Base-by-base conservation (phyloP, 1,284 basidiomycete genomes). In the Lignosus rhinocerotis region DNA sequence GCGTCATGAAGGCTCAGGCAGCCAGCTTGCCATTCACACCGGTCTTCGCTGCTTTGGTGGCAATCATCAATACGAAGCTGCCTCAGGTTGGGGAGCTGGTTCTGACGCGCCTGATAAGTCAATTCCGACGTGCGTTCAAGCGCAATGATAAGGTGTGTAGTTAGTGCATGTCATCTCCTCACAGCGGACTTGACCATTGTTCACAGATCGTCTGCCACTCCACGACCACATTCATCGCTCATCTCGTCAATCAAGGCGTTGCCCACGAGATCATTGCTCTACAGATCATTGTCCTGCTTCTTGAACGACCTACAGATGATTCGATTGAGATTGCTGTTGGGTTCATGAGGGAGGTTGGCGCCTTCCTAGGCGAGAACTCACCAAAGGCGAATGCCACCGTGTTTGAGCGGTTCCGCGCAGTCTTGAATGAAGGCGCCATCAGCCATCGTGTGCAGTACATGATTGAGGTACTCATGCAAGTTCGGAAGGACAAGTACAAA, bases 381-480 rank as follows among this genome's bases (percentile, higher is more conserved):
- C 94, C 96, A 19, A 95, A 96, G 73, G 95, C 94, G 60, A 98
- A 94, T 70, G 91, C 93, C 41, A 90, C 88, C 51, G 90, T 98
- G 43, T 98, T 89, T 71, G 97, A 98, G 73, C 90, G 95, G 39
- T 98, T 99, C 84, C 88, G 96, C 49, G 93, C 94, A 0, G 94
- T 98, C 6, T 79, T 99, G 44, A 97, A 99, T 75, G 97, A 99
- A 73, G 95, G 94, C 46, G 78, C 84, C 42, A 96, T 99, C 74
- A 94, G 92, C 70, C 96, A 98, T 70, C 87, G 97, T 65, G 94
- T 98, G 30, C 96, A 99, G 72, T 99, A 98, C 77, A 98, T 98
- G 97, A 95, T 99, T 69, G 97, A 99, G 76, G 96, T 99, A 5
- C 80, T 97, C 53, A 97, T 98, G 91, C 95, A 97, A 74, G 93